Evolutionary conservation across 345 rosid genomes (phyloP), one percentile per base, ranked within the genome.

Genomic region (Jatropha curcas): DNA sequence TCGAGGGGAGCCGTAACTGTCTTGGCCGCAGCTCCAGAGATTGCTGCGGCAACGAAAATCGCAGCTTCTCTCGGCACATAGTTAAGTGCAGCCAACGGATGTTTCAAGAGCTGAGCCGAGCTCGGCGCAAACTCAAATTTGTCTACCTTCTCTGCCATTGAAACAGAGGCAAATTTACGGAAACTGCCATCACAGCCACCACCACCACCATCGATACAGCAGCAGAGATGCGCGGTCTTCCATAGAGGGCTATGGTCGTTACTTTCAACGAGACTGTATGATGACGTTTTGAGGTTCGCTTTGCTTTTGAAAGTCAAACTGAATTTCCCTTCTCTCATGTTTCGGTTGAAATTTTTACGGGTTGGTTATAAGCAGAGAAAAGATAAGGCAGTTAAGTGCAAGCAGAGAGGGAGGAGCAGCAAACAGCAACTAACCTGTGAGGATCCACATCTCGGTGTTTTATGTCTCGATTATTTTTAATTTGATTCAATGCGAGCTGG

Each of bases 11-110:
- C 98, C 2, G 97, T 91, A 62, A 87, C 90, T 25, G 94, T 82
- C 83, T 95, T 95, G 2, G 98, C 98, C n/a, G 94, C 94, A 63
- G 96, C 97, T 59, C 99, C 98, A 22, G 98, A 88, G 56, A 90
- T 53, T 51, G 99, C 99, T n/a, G 94, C 99, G 63, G 99, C 98
- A 1, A 83, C 74, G 76, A 95, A 95, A 70, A 90, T 86, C 24
- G 97, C 93, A 46, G 78, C 91, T 60, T 93, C 99, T 37, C 70
- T 85, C 0, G 98, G 99, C 4, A 93, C 84, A 58, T 71, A 83
- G 78, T 93, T 87, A 25, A 93, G 82, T 4, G 81, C 65, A 55
- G 97, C 92, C 65, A 94, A 76, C 24, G 99, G 99, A 70, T 91
- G 90, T 8, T 80, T 87, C 79, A 83, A 60, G 31, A 92, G 90